A percentile compares a stretch with the other conserved stretches of the same genome.
These are phyloP conservation scores for Condylostoma magnum DNA, from an alignment of 169 alveolate genomes.

Conservation along the genomic window DNA sequence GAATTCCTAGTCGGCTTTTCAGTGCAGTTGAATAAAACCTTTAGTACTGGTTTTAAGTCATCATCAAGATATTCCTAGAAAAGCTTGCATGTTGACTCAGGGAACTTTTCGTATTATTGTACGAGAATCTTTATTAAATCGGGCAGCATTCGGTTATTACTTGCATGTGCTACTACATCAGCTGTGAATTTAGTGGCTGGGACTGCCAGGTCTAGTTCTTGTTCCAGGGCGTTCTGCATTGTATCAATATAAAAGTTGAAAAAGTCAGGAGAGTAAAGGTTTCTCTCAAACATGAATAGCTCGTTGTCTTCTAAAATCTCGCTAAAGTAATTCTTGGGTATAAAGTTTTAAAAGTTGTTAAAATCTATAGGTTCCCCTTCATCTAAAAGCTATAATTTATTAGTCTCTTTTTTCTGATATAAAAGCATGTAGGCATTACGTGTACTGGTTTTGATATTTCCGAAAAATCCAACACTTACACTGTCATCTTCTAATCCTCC, in stretches of 20 bases:
- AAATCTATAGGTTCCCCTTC: slow-evolving; percentile 35
- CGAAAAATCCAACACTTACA: slow-evolving; percentile 28
- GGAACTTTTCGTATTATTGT: not conserved
- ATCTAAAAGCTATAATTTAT: slow-evolving; percentile 20
- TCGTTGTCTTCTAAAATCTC: slow-evolving; percentile 53
- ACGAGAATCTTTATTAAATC: not conserved
- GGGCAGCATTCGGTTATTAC: slow-evolving; percentile 18
- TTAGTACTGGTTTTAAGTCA: not conserved
- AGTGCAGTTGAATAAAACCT: not conserved
- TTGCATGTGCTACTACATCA: slow-evolving; percentile 6
- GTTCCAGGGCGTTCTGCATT: slow-evolving; percentile 3
- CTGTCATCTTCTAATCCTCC: slow-evolving; percentile 57
- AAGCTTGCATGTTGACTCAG: not conserved
- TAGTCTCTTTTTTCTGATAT: slow-evolving; percentile 68
- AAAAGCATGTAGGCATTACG: slow-evolving; percentile 83
- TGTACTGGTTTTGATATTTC: slow-evolving; percentile 60
- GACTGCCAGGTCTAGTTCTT: not conserved
- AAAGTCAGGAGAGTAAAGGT: slow-evolving; percentile 45
- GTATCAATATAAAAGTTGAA: slow-evolving; percentile 28
- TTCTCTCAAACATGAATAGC: slow-evolving; percentile 46
- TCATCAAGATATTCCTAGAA: slow-evolving; percentile 24
- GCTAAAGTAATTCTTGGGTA: slow-evolving; percentile 44
- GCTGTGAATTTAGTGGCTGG: not conserved
- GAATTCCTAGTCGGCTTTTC: slow-evolving; percentile 25
- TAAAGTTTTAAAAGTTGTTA: slow-evolving; percentile 29